Conservation (phyloP, 257 asterid species). For the Ilex aquifolium region DNA sequence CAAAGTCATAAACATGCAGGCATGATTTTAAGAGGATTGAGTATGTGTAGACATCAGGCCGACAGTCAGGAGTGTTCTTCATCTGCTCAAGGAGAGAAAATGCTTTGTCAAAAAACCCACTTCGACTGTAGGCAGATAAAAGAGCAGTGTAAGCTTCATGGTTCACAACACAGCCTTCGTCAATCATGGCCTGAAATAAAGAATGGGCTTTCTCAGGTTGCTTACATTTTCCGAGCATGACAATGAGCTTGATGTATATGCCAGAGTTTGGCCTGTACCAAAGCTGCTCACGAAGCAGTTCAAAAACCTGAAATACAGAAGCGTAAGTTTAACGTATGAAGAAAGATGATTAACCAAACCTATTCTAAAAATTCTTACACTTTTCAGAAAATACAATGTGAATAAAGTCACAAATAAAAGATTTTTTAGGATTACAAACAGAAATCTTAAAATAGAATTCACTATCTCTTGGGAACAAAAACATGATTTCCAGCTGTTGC, state of each 20-base stretch:
- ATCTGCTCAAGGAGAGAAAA: conserved; percentile 71
- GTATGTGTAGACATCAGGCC: conserved; percentile 84
- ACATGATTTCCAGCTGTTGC: too few species aligned
- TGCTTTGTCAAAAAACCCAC: conserved; percentile 59
- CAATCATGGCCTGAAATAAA: conserved; percentile 73
- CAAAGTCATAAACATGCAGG: conserved; percentile 56
- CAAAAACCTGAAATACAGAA: conserved; percentile 56
- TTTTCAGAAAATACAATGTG: too few species aligned
- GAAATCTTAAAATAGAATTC: too few species aligned
- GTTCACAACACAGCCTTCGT: conserved; percentile 74
- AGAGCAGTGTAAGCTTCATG: conserved; percentile 90
- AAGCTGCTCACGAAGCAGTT: conserved; percentile 86
- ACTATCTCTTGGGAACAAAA: too few species aligned
- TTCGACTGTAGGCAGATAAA: conserved; percentile 89
- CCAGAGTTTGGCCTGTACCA: conserved; percentile 87
- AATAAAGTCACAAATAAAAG: too few species aligned
- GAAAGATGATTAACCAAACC: too few species aligned
- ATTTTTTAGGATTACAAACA: too few species aligned
- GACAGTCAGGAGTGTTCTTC: conserved; percentile 56
- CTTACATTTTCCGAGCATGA: conserved; percentile 98
- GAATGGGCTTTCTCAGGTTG: conserved; percentile 92
- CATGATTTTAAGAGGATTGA: conserved; percentile 79
- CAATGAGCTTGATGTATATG: conserved; percentile 76
- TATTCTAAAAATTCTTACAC: not conserved
- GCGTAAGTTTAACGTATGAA: not conserved